These are phyloP conservation scores for Tylopilus sp. DNA, from an alignment of 768 basidiomycete species.

Conservation along the genomic window DNA sequence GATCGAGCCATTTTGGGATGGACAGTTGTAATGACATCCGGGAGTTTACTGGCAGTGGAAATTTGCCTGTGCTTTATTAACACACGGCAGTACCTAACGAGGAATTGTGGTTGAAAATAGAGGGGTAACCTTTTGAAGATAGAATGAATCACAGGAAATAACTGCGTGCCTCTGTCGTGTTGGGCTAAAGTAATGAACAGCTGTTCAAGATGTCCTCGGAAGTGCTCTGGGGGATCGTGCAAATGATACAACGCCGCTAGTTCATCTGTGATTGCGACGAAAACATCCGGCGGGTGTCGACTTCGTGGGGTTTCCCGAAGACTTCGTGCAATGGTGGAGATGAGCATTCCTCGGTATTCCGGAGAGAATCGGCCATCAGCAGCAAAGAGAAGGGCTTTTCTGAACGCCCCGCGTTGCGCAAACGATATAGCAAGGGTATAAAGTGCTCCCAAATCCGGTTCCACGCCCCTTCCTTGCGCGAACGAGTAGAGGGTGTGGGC, in stretches of 20 bases:
- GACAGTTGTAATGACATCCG: conserved; percentile 19
- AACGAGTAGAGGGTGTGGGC: conserved; percentile 36
- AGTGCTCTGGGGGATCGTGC: conserved; percentile 36
- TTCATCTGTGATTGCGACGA: conserved; percentile 33
- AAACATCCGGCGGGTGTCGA: conserved; percentile 29
- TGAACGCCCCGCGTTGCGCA: conserved; percentile 25
- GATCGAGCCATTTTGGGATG: conserved; percentile 14
- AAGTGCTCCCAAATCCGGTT: conserved; percentile 21
- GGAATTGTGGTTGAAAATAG: conserved; percentile 40
- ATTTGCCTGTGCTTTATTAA: conserved; percentile 43
- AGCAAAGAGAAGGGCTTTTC: conserved; percentile 36
- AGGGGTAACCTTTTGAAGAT: conserved; percentile 33
- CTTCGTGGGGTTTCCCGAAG: conserved; percentile 35
- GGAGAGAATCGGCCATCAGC: conserved; percentile 27
- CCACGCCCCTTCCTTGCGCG: conserved; percentile 21
- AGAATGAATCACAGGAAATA: conserved; percentile 39
- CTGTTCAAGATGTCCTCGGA: conserved; percentile 43
- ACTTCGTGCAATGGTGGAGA: conserved; percentile 37
- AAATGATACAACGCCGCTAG: conserved; percentile 37
- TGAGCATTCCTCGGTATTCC: conserved; percentile 34
- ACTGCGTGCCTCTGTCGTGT: conserved; percentile 34
- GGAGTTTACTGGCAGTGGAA: conserved; percentile 31
- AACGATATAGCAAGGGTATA: conserved; percentile 32
- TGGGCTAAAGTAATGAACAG: conserved; percentile 40
- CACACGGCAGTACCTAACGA: conserved; percentile 35